Evolutionary conservation across 768 basidiomycete species (phyloP), one percentile per base, ranked within the genome.

Genomic region (Collybia sp.): DNA sequence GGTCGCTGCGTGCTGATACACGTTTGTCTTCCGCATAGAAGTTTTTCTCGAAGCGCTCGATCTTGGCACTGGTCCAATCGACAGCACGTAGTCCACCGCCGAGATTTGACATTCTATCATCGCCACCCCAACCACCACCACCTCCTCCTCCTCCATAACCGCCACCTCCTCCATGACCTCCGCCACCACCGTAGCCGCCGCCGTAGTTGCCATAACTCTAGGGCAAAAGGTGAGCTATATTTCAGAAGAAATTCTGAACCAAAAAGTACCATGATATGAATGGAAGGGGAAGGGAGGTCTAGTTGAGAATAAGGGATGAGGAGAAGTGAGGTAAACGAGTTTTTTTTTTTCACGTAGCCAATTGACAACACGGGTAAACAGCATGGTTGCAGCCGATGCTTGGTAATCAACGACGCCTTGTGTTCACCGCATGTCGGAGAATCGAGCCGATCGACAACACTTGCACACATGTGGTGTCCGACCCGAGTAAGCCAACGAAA

Each of bases 11-110:
- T 30, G 76, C 70, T 15, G 82, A 66, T 37, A 98, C 89, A 20
- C 83, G 79, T 59, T 88, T 85, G 65, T 97, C 91, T 65, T 99
- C 93, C 39, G 84, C 73, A 56, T 95, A 95, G 55, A 95, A 99
- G 73, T 98, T 97, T 73, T 98, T 99, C 69, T 98, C 95, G 54
- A 99, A 98, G 55, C 79, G 84, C 58, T 83, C 77, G 46, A 96
- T 70, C 49, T 82, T 82, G 39, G 81, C 73, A 35, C 66, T 66
- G 44, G 72, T 63, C 96, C 96, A 99, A 68, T 98, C 91, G 46
- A 96, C 83, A 43, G 75, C 74, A 50, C 83, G 82, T 44, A 98
- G 76, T 39, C 88, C 79, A 34, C 85, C 82, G 31, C 95, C 94
- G 13, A 97, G 79, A 59, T 75, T 77, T 42, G 79, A 72, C 88